Conservation (phyloP, 148 eudicot species). For the Vaccinium vitisidaea region DNA sequence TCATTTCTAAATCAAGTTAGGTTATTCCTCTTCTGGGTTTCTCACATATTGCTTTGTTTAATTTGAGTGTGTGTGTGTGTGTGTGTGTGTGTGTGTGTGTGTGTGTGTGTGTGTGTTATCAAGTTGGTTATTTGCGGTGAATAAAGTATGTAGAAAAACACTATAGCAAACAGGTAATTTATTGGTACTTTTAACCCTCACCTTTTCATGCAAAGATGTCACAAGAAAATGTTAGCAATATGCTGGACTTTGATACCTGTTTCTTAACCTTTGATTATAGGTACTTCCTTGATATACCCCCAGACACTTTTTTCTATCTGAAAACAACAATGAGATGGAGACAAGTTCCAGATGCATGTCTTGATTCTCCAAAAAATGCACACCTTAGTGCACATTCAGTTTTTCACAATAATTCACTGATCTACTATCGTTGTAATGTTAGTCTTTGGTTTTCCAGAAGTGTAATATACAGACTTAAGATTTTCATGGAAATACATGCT, state of each 20-base stretch:
- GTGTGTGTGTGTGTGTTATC: neutral
- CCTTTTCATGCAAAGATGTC: neutral
- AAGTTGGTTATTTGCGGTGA: neutral
- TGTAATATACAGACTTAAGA: neutral
- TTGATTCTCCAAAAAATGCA: conserved; percentile 1
- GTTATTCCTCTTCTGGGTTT: neutral
- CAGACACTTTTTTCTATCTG: neutral
- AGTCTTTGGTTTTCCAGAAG: neutral
- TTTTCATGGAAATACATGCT: neutral
- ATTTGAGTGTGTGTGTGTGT: neutral
- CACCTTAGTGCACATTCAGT: neutral
- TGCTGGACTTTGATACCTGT: neutral
- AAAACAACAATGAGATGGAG: neutral
- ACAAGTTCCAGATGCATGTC: neutral
- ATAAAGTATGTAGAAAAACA: neutral
- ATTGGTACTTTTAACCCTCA: neutral
- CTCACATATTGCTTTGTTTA: neutral
- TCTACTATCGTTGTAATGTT: neutral
- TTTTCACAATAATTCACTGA: neutral
- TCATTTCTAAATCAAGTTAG: neutral
- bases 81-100: neutral
- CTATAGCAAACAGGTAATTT: neutral
- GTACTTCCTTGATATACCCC: neutral
- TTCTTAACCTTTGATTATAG: neutral
- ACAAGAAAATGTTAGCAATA: neutral